Evolutionary conservation across 768 basidiomycete species (phyloP), one percentile per base, ranked within the genome.

Genomic region (Macrolepiota fuliginosa): DNA sequence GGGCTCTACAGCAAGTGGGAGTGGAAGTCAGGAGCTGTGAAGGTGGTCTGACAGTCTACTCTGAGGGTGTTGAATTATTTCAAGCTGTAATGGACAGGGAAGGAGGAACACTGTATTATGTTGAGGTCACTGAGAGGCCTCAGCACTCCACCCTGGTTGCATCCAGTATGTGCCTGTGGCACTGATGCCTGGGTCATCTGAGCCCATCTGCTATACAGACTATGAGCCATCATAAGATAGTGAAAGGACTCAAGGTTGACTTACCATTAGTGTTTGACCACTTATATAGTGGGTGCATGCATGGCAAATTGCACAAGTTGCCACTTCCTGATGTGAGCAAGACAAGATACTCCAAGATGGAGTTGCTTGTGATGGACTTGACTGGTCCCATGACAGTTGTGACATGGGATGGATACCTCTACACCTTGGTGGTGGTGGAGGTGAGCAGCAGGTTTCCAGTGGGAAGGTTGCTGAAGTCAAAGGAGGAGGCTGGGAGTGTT

Each of bases 351-450:
- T n/a, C n/a, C n/a, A n/a, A n/a, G n/a, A n/a, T n/a, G n/a, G n/a
- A n/a, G n/a, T n/a, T n/a, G n/a, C n/a, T n/a, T n/a, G n/a, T n/a
- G n/a, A n/a, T 66, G 32, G 75, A 77, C 51, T 29, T 76, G 1
- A 60, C 70, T 11, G 74, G 75, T 24, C 74, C 73, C 9, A 54
- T 74, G 2, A 62, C 69, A 6, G 56, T 63, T 9, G 37, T 53
- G 1, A 65, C 57, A 4, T 60, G 27, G 10, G 61, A 68, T 35
- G 73, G 71, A 0, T 62, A 65, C 24, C 62, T 40, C 0, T 75
- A 76, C 61, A 71, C 71, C 64, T 50, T 72, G 0, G 69, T 69
- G 1, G 73, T 74, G 64, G 70, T 75, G 40, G 70, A 73, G 52
- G 69, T 72, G 47, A 60, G 42, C 40, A 61, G 67, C 5, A 55